phyloP scores from a whole-genome alignment of 805 yeast species.

The Candida suzukii region DNA sequence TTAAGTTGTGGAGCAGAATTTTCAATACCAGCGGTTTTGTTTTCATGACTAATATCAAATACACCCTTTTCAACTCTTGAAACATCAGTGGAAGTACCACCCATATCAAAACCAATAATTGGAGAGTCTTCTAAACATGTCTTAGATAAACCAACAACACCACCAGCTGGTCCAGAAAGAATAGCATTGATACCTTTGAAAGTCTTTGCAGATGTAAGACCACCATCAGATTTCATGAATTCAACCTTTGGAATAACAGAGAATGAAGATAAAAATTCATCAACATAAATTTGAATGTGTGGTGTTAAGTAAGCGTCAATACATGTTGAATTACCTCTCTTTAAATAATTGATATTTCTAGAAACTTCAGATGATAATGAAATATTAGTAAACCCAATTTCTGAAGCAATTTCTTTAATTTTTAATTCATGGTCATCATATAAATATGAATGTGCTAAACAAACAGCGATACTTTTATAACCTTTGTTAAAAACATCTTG shows the following conservation, averaged over 20 bases:
- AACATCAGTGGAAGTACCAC: slow-evolving; percentile 35
- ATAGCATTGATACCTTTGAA: slow-evolving; percentile 47
- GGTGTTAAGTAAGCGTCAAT: slow-evolving; percentile 38
- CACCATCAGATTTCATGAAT: slow-evolving; percentile 55
- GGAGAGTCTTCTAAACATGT: slow-evolving; percentile 37
- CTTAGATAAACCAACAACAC: slow-evolving; percentile 46
- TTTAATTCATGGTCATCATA: slow-evolving; percentile 30
- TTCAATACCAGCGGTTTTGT: slow-evolving; percentile 31
- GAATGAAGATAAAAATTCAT: slow-evolving; percentile 27
- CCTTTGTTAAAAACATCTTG: slow-evolving; percentile 12
- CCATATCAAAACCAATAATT: slow-evolving; percentile 34
- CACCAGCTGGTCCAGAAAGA: slow-evolving; percentile 53
- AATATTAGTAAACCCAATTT: slow-evolving; percentile 33
- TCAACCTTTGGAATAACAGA: slow-evolving; percentile 31
- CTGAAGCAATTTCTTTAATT: slow-evolving; percentile 27
- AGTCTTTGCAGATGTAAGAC: slow-evolving; percentile 41
- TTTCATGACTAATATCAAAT: slow-evolving; percentile 14
- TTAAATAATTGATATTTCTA: slow-evolving; percentile 29
- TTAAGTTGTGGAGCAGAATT: slow-evolving; percentile 34
- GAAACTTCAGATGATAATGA: slow-evolving; percentile 28
- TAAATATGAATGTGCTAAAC: slow-evolving; percentile 31
- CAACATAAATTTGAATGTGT: slow-evolving; percentile 29
- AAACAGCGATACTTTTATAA: slow-evolving; percentile 20
- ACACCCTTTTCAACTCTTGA: slow-evolving; percentile 24
- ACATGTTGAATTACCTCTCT: slow-evolving; percentile 33